phyloP scores from a whole-genome alignment of 73 alveolate genomes.

The Symbiodinium pilosum region DNA sequence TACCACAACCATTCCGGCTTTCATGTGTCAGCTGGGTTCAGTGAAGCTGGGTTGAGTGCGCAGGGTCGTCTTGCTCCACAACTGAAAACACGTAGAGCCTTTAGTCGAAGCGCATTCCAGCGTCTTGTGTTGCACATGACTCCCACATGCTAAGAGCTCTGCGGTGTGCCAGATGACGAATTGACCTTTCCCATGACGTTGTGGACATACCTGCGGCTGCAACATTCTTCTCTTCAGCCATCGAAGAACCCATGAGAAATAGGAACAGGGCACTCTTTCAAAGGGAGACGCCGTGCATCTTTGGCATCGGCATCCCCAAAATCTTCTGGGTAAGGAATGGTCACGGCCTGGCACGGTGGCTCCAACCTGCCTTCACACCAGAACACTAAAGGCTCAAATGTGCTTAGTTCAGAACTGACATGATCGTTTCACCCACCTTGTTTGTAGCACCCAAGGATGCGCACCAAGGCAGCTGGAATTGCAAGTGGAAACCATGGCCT shows the following conservation, averaged over 20 bases:
- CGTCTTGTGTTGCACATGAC: no score
- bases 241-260: background rate
- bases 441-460: no score
- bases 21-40: no score
- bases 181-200: constrained; percentile 44
- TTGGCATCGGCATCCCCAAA: constrained; percentile 68
- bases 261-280: constrained; percentile 33
- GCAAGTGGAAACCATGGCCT: background rate
- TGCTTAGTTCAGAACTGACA: constrained; percentile 18
- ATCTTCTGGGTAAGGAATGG: constrained; percentile 73
- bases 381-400: background rate
- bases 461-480: background rate
- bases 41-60: background rate
- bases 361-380: background rate
- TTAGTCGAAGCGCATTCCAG: no score
- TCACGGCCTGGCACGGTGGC: constrained; percentile 78
- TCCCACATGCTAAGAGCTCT: background rate
- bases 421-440: constrained; percentile 47
- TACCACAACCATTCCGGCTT: background rate
- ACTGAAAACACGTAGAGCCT: constrained; percentile 74
- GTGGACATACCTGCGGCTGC: background rate
- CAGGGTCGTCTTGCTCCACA: constrained; percentile 73
- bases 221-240: background rate
- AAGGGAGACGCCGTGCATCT: constrained; percentile 32
- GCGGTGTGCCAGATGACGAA: constrained; percentile 56